Base-by-base conservation (phyloP, 164 flowering plant genomes). In the Nelumbo lutea region DNA sequence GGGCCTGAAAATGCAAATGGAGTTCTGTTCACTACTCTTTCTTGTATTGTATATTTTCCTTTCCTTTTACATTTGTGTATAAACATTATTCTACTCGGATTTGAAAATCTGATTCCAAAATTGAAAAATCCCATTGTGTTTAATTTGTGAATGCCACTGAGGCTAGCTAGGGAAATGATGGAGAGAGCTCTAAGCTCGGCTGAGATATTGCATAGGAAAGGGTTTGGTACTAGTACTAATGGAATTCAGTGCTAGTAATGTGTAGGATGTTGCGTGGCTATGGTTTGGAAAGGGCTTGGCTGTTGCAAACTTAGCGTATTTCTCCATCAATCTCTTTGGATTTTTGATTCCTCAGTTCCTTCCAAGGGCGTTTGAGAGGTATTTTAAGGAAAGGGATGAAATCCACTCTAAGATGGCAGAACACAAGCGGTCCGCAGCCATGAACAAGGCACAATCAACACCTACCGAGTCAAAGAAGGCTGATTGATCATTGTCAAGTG, bases 221-320 rank as follows among this genome's bases (percentile, higher is more conserved):
- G 27, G 27, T 27, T 27, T 27, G 27, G 27, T 27, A 27, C 27
- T 0, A 27, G 27, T 27, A 27, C 27, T 27, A 27, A 27, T 27
- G 27, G 27, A 27, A 27, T 27, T 27, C 27, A 27, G 27, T 64
- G 42, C 15, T 48, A 1, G 59, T 41, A 10, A 50, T 1, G 2
- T 75, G 69, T 61, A 79, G 98, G 96, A 84, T 66, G 57, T 79
- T 13, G 87, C 83, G 4, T 94, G 98, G 98, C 75, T 42, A 62
- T 91, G 96, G 98, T 91, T 91, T 55, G 97, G 97, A 59, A 84
- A 78, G 82, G 59, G 50, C 0, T 67, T 94, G 44, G 86, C 96
- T 0, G 73, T 73, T 0, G 88, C 88, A 0, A 94, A 94, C 65
- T 62, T 90, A 1, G 71, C 51, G 0, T 91, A 94, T 64, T 94